phyloP scores from a whole-genome alignment of 2,329 filamentous ascomycete species.

The Hirsutella minnesotensis region DNA sequence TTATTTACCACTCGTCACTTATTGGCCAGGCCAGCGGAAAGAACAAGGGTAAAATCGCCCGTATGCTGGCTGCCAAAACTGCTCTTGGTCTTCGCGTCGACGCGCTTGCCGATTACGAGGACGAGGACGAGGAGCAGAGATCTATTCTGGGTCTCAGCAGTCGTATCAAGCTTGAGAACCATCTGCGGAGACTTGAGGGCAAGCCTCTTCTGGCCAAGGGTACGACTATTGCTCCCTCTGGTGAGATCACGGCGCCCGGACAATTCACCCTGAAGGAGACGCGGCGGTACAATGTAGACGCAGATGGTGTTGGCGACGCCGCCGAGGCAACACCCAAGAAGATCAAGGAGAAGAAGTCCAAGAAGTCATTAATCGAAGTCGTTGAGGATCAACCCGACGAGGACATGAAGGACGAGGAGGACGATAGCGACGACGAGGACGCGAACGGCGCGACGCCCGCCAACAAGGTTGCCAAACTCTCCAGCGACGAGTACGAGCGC shows the following conservation, averaged over 20 bases:
- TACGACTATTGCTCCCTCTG: conserved; percentile 62
- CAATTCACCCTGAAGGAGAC: conserved; percentile 91
- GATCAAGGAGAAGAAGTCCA: conserved; percentile 30
- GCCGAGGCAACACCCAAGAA: conserved; percentile 24
- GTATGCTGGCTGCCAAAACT: conserved; percentile 88
- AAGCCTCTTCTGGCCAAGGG: conserved; percentile 75
- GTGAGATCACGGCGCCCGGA: conserved; percentile 48
- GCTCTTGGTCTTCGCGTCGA: conserved; percentile 89
- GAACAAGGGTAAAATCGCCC: conserved; percentile 99
- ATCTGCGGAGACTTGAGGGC: conserved; percentile 70
- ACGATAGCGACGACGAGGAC: conserved; percentile 19
- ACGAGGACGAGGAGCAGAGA: conserved; percentile 80
- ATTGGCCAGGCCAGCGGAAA: conserved; percentile 94
- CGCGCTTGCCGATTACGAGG: conserved; percentile 50
- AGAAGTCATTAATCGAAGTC: conserved; percentile 29
- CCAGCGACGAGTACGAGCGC: conserved; percentile 43
- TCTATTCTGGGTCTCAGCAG: conserved; percentile 64
- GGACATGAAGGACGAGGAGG: conserved; percentile 32
- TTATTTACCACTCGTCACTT: conserved; percentile 84
- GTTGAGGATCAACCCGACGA: conserved; percentile 29
- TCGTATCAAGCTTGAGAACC: conserved; percentile 63
- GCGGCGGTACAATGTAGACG: conserved; percentile 88
- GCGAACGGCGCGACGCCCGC: conserved; percentile 12
- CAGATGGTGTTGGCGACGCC: conserved; percentile 66
- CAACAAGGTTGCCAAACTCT: conserved; percentile 30